Percentiles rank a stretch among this genome's conserved stretches.
These are phyloP conservation scores for Pythium rhizo-oryzae DNA, from an alignment of 352 stramenopile species.

Conservation along the genomic window DNA sequence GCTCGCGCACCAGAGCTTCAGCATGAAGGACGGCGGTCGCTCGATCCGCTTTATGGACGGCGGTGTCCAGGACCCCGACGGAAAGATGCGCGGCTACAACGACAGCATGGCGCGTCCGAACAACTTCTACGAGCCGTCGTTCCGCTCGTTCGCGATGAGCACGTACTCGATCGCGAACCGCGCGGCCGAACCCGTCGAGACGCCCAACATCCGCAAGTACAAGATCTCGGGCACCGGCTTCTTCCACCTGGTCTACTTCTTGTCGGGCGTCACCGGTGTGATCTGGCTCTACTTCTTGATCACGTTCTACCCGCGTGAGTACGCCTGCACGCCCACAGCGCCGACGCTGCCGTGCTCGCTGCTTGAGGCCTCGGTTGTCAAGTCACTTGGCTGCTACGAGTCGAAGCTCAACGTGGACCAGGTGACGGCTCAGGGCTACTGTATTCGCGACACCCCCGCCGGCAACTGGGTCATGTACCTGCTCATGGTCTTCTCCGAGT, in stretches of 20 bases:
- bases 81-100: conserved; percentile 86
- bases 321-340: conserved; percentile 68
- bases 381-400: conserved; percentile 44
- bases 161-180: conserved; percentile 91
- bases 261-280: conserved; percentile 61
- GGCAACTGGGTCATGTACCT: conserved; percentile 83
- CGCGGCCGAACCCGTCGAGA: conserved; percentile 83
- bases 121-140: conserved; percentile 90
- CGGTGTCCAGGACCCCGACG: conserved; percentile 81
- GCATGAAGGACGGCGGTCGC: conserved; percentile 68
- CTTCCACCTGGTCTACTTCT: conserved; percentile 89
- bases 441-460: conserved; percentile 64
- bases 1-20: conserved; percentile 58
- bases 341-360: conserved; percentile 69
- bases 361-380: conserved; percentile 54
- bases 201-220: conserved; percentile 91
- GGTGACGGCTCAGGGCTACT: conserved; percentile 69
- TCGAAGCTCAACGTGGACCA: conserved; percentile 79
- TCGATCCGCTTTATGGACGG: conserved; percentile 90
- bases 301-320: conserved; percentile 84
- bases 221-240: conserved; percentile 86
- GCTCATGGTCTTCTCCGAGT: conserved; percentile 88
- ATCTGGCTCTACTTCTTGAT: conserved; percentile 84
- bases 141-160: conserved; percentile 89
- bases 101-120: conserved; percentile 66